Evolutionary conservation across 2,329 filamentous ascomycete species (phyloP).

Genomic region (Geosmithia putterillii): DNA sequence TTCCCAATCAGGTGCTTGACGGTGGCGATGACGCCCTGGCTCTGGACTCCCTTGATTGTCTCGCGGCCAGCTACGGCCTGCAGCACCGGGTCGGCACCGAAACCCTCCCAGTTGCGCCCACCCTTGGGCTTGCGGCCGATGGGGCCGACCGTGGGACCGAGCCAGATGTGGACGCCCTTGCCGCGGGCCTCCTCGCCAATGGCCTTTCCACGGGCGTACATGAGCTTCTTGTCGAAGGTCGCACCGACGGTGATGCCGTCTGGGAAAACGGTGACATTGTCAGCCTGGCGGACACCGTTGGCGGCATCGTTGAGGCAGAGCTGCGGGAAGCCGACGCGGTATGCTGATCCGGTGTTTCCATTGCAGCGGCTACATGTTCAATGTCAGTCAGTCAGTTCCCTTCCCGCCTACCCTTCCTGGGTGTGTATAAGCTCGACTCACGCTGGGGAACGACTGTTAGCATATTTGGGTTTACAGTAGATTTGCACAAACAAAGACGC

Average conservation of each 20-base stretch:
- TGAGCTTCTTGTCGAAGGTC: slow-evolving; percentile 61
- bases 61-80: slow-evolving; percentile 67
- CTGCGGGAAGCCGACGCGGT: slow-evolving; percentile 58
- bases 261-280: slow-evolving; percentile 67
- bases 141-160: slow-evolving; percentile 60
- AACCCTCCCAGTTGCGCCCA: slow-evolving; percentile 66
- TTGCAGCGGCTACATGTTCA: slow-evolving; percentile 44
- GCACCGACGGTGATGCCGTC: slow-evolving; percentile 67
- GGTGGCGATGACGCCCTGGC: slow-evolving; percentile 43
- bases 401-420: too few relatives aligned
- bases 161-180: slow-evolving; percentile 59
- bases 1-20: slow-evolving; percentile 44
- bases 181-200: slow-evolving; percentile 60
- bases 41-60: slow-evolving; percentile 62
- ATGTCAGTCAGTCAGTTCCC: too few relatives aligned
- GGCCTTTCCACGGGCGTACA: slow-evolving; percentile 55
- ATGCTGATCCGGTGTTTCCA: slow-evolving; percentile 63
- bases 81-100: slow-evolving; percentile 57
- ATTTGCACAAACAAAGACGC: not conserved
- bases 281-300: slow-evolving; percentile 58
- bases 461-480: not conserved
- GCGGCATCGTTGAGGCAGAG: slow-evolving; percentile 63
- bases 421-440: slow-evolving; percentile 1
- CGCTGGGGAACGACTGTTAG: slow-evolving; percentile 1
- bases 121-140: slow-evolving; percentile 60